phyloP scores from a whole-genome alignment of 768 basidiomycete genomes.

The Rossbeevera mucosa region DNA sequence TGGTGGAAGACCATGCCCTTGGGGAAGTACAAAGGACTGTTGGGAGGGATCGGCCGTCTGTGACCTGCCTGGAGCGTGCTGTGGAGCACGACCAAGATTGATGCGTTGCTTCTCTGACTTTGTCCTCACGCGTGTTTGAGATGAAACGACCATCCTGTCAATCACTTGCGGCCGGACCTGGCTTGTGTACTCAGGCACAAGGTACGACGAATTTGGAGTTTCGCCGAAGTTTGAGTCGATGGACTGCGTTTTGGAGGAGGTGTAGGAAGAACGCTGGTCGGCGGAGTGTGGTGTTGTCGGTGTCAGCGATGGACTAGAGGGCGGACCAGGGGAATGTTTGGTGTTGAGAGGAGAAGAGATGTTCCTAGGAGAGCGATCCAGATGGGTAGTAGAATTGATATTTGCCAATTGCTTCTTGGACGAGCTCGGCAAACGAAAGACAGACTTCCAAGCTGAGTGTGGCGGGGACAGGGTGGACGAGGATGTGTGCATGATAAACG shows the following conservation, averaged over 20 bases:
- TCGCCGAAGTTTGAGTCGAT: conserved; percentile 55
- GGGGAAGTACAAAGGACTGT: conserved; percentile 37
- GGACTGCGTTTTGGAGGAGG: conserved; percentile 72
- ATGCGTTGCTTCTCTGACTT: conserved; percentile 47
- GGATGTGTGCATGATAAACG: conserved; percentile 22
- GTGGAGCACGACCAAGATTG: conserved; percentile 46
- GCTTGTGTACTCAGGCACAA: conserved; percentile 25
- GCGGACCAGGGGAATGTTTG: conserved; percentile 25
- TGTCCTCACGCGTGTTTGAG: conserved; percentile 30
- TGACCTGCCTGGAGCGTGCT: conserved; percentile 24
- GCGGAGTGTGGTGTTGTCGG: conserved; percentile 50
- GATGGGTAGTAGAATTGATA: conserved; percentile 37
- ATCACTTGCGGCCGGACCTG: conserved; percentile 13
- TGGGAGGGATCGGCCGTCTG: conserved; percentile 34
- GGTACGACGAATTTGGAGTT: conserved; percentile 28
- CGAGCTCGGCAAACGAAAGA: conserved; percentile 67
- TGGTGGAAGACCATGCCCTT: conserved; percentile 27
- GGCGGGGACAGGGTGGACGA: conserved; percentile 24
- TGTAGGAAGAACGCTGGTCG: conserved; percentile 70
- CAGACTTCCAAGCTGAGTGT: conserved; percentile 57
- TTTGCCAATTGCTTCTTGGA: conserved; percentile 49
- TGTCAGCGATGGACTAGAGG: conserved; percentile 47
- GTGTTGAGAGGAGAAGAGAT: conserved; percentile 25
- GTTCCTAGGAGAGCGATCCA: conserved; percentile 41
- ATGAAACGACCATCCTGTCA: conserved; percentile 16